Conservation (phyloP, 164 flowering plant species). For the Umbellularia californica region DNA sequence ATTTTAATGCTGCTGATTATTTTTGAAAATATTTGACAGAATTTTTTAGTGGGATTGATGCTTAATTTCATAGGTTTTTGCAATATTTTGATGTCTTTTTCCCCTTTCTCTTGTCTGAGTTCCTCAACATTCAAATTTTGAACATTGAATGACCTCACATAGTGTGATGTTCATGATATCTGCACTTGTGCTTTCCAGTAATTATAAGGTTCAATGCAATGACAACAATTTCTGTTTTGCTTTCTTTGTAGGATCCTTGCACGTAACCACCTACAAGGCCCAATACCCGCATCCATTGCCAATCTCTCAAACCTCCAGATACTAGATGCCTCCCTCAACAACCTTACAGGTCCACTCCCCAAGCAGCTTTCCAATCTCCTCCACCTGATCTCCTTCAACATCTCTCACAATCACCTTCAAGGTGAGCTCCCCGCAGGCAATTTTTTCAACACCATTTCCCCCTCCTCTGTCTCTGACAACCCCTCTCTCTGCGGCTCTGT, state of each 20-base stretch:
- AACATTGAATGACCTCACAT: background rate
- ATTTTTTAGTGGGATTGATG: background rate
- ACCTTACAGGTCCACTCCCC: conserved; percentile 68
- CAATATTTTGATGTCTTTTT: background rate
- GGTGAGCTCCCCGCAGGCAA: conserved; percentile 94
- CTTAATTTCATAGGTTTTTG: background rate
- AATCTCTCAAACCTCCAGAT: conserved; percentile 53
- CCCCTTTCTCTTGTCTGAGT: background rate
- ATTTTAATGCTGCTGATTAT: too few species aligned
- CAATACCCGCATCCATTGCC: conserved; percentile 54
- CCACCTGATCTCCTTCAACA: conserved; percentile 56
- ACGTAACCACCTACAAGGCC: conserved; percentile 62
- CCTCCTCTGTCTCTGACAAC: conserved; percentile 68
- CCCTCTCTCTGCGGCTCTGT: conserved; percentile 81
- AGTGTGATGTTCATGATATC: background rate
- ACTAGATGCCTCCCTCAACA: conserved; percentile 71
- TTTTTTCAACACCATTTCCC: conserved; percentile 76
- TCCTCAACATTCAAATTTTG: background rate
- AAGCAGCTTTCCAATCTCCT: conserved; percentile 78
- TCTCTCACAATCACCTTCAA: conserved; percentile 74
- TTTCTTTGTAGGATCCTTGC: conserved; percentile 43
- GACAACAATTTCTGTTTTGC: background rate
- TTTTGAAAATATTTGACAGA: background rate
- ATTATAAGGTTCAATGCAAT: background rate
- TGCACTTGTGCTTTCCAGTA: background rate